Evolutionary conservation across 1,139 yeast species (phyloP), one percentile per base, ranked within the genome.

Genomic region (Pichia sp.): DNA sequence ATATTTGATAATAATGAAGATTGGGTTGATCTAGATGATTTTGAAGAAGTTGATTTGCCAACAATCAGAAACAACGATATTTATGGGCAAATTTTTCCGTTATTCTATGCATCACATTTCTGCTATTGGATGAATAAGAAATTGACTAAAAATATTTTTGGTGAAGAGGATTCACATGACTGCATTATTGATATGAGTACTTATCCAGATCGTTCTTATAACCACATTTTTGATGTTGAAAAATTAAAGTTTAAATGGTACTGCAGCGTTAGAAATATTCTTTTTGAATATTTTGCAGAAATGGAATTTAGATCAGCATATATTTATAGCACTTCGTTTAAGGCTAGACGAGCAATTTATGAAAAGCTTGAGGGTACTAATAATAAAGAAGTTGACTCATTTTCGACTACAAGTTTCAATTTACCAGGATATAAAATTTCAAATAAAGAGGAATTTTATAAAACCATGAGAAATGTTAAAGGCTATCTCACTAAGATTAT

Each of bases 21-120:
- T 0, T 91, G 97, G 97, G 65, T 81, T 40, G 96, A 89, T 57
- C 60, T 74, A 20, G 74, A 80, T 42, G 98, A 91, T 61, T 88
- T 78, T 53, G 70, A 75, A 16, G 97, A 89, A 55, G 64, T 87
- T 33, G 85, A 73, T 55, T 68, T 72, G 52, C 62, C 62, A 11
- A 66, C 73, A 47, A 59, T 68, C 15, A 64, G 61, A 5, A 40
- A 45, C 5, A 31, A 21, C 14, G 35, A 45, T 23, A 34, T 48
- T 11, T 28, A 47, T 27, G 70, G 86, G 5, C 64, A 66, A 15
- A 70, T 86, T 0, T 54, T 69, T 20, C 96, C 96, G 0, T 66
- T 89, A 48, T 64, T 84, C 49, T 75, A 64, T 55, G 69, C 94
- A 0, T 95, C 95, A 0, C 70, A 76, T 38, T 79, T 87, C 56